These are phyloP conservation scores for Cytospora piceae DNA, from an alignment of 2,329 filamentous ascomycete genomes.

Conservation along the genomic window DNA sequence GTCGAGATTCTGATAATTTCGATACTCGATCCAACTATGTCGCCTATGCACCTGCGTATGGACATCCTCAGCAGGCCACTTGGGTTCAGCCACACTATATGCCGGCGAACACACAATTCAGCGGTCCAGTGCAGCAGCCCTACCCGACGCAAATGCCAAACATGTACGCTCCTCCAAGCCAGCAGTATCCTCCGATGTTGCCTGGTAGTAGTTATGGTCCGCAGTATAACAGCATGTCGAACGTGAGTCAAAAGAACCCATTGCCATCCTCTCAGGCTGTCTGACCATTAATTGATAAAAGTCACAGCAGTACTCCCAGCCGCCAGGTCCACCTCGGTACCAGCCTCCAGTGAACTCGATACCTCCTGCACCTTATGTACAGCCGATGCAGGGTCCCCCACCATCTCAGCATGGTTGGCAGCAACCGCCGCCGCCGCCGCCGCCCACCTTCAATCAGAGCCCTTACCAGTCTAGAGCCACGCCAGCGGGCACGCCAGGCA, in stretches of 20 bases:
- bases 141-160: constrained; percentile 52
- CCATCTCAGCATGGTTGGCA: constrained; percentile 43
- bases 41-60: constrained; percentile 57
- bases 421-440: constrained; percentile 29
- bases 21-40: constrained; percentile 71
- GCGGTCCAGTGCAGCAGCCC: constrained; percentile 41
- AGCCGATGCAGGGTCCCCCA: constrained; percentile 40
- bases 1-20: constrained; percentile 67
- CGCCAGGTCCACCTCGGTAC: constrained; percentile 41
- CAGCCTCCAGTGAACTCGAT: constrained; percentile 42
- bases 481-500: constrained; percentile 38
- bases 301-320: constrained; percentile 42
- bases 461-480: constrained; percentile 36
- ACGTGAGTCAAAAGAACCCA: constrained; percentile 45
- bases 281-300: constrained; percentile 14
- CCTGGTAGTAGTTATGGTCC: constrained; percentile 46
- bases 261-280: background rate
- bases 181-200: constrained; percentile 49
- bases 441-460: constrained; percentile 38
- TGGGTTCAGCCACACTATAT: constrained; percentile 63
- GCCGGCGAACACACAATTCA: constrained; percentile 45
- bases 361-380: constrained; percentile 38
- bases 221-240: constrained; percentile 50
- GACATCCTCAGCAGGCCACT: constrained; percentile 57
- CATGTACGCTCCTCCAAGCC: constrained; percentile 49